Conservation (phyloP, 83 land plant species). For the Thuja plicata region DNA sequence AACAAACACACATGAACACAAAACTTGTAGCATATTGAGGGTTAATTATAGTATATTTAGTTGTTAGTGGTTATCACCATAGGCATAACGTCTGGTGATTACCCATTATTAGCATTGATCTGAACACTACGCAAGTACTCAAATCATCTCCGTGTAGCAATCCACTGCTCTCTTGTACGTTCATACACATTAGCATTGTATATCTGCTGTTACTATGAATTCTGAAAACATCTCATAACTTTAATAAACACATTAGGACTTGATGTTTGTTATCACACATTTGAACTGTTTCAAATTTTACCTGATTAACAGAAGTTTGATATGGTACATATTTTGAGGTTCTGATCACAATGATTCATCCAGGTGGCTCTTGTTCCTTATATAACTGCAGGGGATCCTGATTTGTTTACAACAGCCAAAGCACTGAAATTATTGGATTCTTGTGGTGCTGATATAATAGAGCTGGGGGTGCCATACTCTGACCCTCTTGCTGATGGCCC, state of each 20-base stretch:
- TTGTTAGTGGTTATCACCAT: not conserved
- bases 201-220: not conserved
- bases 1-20: too few species aligned
- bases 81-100: not conserved
- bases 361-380: constrained; percentile 93
- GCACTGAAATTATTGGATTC: constrained; percentile 81
- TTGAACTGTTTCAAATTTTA: not conserved
- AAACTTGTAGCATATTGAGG: too few species aligned
- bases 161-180: not conserved
- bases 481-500: constrained; percentile 99
- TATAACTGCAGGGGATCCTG: constrained; percentile 93
- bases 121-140: not conserved
- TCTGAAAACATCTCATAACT: not conserved
- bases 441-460: constrained; percentile 87
- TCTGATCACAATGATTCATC: constrained; percentile 6
- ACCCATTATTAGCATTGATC: not conserved
- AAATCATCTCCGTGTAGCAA: not conserved
- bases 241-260: not conserved
- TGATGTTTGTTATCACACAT: not conserved
- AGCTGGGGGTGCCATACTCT: constrained; percentile 92
- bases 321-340: not conserved
- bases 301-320: not conserved
- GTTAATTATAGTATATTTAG: too few species aligned
- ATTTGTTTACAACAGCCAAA: constrained; percentile 86
- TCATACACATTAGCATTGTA: not conserved